phyloP scores from a whole-genome alignment of 345 rosid genomes.

The Eucalyptus caleyi region DNA sequence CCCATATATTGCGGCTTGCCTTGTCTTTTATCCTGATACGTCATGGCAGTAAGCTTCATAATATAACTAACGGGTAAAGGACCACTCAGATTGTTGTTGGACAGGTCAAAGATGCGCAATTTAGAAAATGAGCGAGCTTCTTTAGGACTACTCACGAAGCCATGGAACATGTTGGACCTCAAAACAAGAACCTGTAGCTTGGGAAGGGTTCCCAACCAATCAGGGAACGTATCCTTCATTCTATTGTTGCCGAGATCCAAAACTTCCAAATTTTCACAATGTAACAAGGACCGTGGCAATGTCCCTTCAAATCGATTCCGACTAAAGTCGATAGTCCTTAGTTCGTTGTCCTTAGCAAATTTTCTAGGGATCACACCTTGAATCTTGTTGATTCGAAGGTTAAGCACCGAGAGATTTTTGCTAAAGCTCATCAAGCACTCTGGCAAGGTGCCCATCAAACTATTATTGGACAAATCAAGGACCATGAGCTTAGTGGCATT shows the following conservation, averaged over 20 bases:
- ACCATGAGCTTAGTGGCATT: rapidly evolving
- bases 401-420: too few relatives aligned
- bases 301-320: too few relatives aligned
- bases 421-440: neutral
- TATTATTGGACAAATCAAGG: neutral
- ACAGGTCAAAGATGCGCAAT: rapidly evolving
- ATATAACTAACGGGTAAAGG: neutral
- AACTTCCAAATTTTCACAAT: neutral
- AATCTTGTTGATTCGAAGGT: rapidly evolving
- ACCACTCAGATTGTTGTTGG: neutral
- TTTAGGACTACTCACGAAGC: neutral
- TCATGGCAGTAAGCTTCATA: neutral
- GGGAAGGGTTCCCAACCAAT: neutral
- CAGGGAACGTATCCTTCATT: neutral
- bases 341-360: rapidly evolving
- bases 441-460: neutral
- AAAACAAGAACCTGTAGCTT: neutral
- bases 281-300: neutral
- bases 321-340: rapidly evolving
- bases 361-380: too few relatives aligned
- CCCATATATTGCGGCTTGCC: neutral
- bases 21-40: rapidly evolving
- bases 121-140: neutral
- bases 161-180: neutral
- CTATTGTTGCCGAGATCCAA: neutral